Percentiles rank a stretch among this genome's conserved stretches.
Conservation (phyloP, 306 rosid genomes). For the Fragaria ananassa region DNA sequence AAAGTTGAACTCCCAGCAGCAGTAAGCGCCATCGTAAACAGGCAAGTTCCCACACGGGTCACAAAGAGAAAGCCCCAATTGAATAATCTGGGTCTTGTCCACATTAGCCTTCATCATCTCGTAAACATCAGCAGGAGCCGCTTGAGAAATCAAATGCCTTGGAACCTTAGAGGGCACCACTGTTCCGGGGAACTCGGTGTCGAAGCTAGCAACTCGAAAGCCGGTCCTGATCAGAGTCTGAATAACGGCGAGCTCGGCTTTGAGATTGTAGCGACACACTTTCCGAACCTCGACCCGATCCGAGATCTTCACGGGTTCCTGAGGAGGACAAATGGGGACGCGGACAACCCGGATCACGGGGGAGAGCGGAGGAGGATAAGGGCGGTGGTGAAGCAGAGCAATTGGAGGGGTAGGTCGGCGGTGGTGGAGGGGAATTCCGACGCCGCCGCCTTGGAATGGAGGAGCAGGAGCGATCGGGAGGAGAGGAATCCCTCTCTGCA, state of each 20-base stretch:
- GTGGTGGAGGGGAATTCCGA: not conserved
- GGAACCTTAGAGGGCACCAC: not conserved
- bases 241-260: not conserved
- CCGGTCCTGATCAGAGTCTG: not conserved
- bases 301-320: not conserved
- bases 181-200: slow-evolving; percentile 19
- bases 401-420: not conserved
- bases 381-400: not conserved
- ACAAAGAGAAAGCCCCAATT: not conserved
- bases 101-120: slow-evolving; percentile 9
- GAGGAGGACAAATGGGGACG: not conserved
- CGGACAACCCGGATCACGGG: not conserved
- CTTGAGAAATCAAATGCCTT: not conserved
- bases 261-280: not conserved
- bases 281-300: not conserved
- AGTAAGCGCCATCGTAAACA: not conserved
- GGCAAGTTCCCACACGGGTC: not conserved
- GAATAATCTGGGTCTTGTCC: slow-evolving; percentile 2
- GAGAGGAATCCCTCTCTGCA: not conserved
- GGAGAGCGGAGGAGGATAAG: not conserved
- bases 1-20: slow-evolving; percentile 13
- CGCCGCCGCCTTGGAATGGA: not conserved
- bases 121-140: not conserved
- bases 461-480: not conserved
- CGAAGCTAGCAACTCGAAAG: not conserved